Percentiles rank a stretch among this genome's conserved stretches.
These are phyloP conservation scores for Trametes villosa DNA, from an alignment of 768 basidiomycete genomes.

Conservation along the genomic window DNA sequence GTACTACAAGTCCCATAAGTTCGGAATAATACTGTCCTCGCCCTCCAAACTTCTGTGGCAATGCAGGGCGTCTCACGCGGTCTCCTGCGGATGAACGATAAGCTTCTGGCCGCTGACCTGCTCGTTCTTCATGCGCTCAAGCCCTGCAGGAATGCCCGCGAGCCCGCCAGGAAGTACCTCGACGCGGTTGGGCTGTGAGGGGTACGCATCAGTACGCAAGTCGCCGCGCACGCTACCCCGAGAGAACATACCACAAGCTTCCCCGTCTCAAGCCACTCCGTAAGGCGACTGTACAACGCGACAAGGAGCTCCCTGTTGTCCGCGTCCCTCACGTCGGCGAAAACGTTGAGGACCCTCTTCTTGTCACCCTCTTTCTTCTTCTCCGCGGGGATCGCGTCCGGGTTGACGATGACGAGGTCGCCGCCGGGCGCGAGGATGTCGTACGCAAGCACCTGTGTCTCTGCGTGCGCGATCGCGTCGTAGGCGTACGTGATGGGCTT, in stretches of 20 bases:
- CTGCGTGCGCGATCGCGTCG: slow-evolving; percentile 30
- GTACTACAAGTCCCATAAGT: not conserved
- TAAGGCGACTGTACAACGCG: slow-evolving; percentile 21
- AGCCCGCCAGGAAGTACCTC: slow-evolving; percentile 31
- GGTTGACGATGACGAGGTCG: slow-evolving; percentile 21
- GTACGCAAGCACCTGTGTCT: slow-evolving; percentile 30
- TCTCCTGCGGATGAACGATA: slow-evolving; percentile 46
- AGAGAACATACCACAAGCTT: slow-evolving; percentile 21
- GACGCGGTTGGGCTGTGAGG: slow-evolving; percentile 26
- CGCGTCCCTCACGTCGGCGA: slow-evolving; percentile 18
- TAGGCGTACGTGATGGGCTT: slow-evolving; percentile 30
- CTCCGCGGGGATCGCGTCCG: slow-evolving; percentile 12
- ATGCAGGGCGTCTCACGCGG: slow-evolving; percentile 18
- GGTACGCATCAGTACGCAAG: not conserved
- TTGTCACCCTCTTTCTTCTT: slow-evolving; percentile 7
- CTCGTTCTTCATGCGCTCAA: slow-evolving; percentile 22
- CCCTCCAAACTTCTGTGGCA: no score
- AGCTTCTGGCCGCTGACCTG: slow-evolving; percentile 47
- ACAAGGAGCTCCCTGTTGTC: no score
- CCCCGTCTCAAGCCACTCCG: slow-evolving; percentile 21
- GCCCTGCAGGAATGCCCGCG: slow-evolving; percentile 24
- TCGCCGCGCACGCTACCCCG: no score
- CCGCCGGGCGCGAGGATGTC: slow-evolving; percentile 31
- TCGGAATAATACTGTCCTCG: not conserved
- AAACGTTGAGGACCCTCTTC: slow-evolving; percentile 19